Evolutionary conservation across 257 asterid genomes (phyloP).

Genomic region (Rauvolfia tetraphylla): DNA sequence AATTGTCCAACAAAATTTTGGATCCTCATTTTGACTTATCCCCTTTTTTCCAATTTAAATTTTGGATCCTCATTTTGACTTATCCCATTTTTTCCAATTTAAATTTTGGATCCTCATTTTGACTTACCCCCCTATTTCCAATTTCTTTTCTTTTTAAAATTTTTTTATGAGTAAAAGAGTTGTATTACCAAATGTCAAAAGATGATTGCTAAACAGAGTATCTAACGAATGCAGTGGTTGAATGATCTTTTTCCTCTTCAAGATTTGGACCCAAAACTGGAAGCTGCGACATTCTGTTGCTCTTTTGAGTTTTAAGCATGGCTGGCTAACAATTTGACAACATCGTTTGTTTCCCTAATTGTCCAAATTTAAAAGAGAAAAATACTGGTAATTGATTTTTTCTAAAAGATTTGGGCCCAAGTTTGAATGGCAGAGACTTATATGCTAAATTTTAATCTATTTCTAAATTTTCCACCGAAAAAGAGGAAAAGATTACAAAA

Average conservation of each 20-base stretch:
- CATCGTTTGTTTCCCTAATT: neutral
- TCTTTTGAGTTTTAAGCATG: neutral
- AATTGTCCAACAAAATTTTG: neutral
- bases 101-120: too few relatives aligned
- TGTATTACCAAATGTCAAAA: neutral
- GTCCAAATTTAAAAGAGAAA: neutral
- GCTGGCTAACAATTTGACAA: neutral
- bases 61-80: too few relatives aligned
- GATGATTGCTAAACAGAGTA: neutral
- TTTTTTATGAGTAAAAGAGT: neutral
- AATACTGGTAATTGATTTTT: neutral
- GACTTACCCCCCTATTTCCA: neutral
- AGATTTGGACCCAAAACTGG: neutral
- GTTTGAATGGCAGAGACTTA: neutral
- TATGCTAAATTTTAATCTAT: too few relatives aligned
- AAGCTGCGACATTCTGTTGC: neutral
- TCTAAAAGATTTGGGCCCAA: neutral
- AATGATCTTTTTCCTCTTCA: neutral
- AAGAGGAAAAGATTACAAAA: too few relatives aligned
- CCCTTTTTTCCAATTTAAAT: neutral
- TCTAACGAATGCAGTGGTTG: neutral
- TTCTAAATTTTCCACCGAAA: too few relatives aligned
- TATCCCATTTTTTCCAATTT: neutral
- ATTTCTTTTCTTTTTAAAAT: neutral
- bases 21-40: neutral